phyloP scores from a whole-genome alignment of 1,139 yeast genomes.

The Diutina neorugosa region DNA sequence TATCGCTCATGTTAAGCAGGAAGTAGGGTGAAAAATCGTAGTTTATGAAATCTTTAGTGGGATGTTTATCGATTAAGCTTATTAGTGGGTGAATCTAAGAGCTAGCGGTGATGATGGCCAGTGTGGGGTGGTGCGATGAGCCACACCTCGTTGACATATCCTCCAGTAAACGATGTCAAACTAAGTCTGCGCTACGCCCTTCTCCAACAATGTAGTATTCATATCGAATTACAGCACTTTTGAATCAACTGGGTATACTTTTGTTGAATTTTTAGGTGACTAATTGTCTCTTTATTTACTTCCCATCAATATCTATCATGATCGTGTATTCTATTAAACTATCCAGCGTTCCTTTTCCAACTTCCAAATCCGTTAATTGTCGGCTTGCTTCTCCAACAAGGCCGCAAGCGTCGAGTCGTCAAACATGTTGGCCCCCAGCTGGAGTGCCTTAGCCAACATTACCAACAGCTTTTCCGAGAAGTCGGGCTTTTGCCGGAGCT shows the following conservation, averaged over 20 bases:
- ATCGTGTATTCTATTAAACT: not conserved
- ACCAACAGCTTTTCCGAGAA: constrained; percentile 47
- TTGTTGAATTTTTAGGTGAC: no score
- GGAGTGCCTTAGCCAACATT: constrained; percentile 51
- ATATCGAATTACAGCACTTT: not conserved
- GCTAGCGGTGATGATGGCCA: not conserved
- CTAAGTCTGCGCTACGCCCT: not conserved
- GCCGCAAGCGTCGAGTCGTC: constrained; percentile 35
- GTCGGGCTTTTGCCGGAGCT: constrained; percentile 53
- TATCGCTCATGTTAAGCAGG: no score
- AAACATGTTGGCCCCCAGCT: constrained; percentile 55
- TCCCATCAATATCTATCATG: not conserved
- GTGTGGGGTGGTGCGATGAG: not conserved
- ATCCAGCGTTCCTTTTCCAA: not conserved
- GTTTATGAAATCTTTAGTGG: no score
- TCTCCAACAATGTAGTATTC: no score
- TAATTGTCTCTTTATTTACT: no score
- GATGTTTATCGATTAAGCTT: no score
- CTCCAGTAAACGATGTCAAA: not conserved
- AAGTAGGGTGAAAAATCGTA: no score
- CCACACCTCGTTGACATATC: not conserved
- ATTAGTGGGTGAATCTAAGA: not conserved
- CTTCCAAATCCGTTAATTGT: no score
- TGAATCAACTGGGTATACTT: no score
- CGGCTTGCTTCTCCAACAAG: not conserved